A percentile compares a stretch with the other conserved stretches of the same genome.
phyloP scores from a whole-genome alignment of 352 stramenopile genomes.

The Globisporangium acanthophoron region DNA sequence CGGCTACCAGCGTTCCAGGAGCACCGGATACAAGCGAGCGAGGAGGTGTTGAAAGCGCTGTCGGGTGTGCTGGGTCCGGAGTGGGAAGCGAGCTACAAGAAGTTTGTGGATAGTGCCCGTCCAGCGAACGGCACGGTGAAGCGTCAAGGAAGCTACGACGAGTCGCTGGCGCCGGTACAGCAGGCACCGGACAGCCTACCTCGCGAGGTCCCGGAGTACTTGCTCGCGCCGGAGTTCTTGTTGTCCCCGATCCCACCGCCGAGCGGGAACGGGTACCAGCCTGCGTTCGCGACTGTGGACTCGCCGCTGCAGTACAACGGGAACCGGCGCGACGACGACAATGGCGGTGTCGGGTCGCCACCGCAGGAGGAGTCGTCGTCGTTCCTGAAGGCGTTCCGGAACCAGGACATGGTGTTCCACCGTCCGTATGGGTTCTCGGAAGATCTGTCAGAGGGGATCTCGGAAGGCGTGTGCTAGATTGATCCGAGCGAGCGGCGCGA shows the following conservation, averaged over 20 bases:
- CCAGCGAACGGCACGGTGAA: slow-evolving; percentile 23
- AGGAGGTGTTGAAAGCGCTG: slow-evolving; percentile 82
- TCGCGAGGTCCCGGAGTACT: slow-evolving; percentile 30
- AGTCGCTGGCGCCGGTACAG: background rate
- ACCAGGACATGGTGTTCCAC: slow-evolving; percentile 57
- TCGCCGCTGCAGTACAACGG: slow-evolving; percentile 38
- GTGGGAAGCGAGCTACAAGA: slow-evolving; percentile 74
- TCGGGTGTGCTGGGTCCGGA: slow-evolving; percentile 68
- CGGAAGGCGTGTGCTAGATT: slow-evolving; percentile 72
- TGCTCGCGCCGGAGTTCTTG: slow-evolving; percentile 53
- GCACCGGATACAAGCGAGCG: slow-evolving; percentile 73
- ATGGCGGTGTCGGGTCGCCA: background rate
- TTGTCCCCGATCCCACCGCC: slow-evolving; percentile 35
- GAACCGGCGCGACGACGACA: slow-evolving; percentile 13
- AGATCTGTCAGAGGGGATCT: slow-evolving; percentile 67
- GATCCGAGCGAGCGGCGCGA: background rate
- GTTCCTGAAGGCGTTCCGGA: slow-evolving; percentile 66
- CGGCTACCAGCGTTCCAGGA: slow-evolving; percentile 65
- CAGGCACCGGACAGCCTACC: slow-evolving; percentile 18
- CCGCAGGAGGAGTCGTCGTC: slow-evolving; percentile 30
- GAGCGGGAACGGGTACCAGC: slow-evolving; percentile 28
- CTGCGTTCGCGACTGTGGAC: slow-evolving; percentile 36
- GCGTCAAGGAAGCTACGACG: slow-evolving; percentile 5
- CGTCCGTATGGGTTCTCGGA: slow-evolving; percentile 65
- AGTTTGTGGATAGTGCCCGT: slow-evolving; percentile 40